These are phyloP conservation scores for Echria macrotheca DNA, from an alignment of 495 filamentous ascomycete species.

Conservation along the genomic window DNA sequence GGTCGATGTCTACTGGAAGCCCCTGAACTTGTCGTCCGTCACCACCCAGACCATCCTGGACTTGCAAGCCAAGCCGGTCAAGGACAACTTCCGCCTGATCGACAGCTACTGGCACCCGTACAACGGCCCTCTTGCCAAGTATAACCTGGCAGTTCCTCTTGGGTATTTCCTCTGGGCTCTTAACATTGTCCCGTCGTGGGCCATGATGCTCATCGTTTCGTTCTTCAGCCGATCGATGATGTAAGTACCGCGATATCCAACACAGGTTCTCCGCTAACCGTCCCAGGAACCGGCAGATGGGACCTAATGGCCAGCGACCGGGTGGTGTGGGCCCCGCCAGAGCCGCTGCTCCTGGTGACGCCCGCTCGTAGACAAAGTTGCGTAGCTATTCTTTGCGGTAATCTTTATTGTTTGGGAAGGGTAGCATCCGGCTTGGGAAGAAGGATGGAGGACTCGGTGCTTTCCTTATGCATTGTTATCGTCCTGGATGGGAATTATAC, in stretches of 20 bases:
- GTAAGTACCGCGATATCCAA: slow-evolving; percentile 48
- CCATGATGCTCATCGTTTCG: slow-evolving; percentile 73
- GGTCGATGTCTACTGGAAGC: slow-evolving; percentile 55
- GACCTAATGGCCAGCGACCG: slow-evolving; percentile 11
- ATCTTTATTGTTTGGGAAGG: no score
- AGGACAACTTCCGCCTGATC: slow-evolving; percentile 51
- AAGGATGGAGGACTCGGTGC: slow-evolving; percentile 9
- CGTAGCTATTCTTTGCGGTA: neutral
- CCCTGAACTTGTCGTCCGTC: slow-evolving; percentile 61
- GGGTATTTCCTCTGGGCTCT: slow-evolving; percentile 73
- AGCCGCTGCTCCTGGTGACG: slow-evolving; percentile 18
- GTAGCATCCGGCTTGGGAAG: neutral
- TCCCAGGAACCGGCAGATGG: slow-evolving; percentile 29
- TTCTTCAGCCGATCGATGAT: slow-evolving; percentile 79
- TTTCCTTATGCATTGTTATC: slow-evolving; percentile 8
- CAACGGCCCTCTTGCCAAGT: slow-evolving; percentile 63
- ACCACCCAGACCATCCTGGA: slow-evolving; percentile 57
- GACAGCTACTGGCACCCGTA: slow-evolving; percentile 78
- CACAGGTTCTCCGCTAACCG: slow-evolving; percentile 4
- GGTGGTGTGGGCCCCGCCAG: slow-evolving; percentile 25
- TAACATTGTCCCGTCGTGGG: slow-evolving; percentile 51
- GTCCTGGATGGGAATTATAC: slow-evolving; percentile 7
- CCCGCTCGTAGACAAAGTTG: slow-evolving; percentile 15
- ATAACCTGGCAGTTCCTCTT: slow-evolving; percentile 56
- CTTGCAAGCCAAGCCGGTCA: slow-evolving; percentile 58